Evolutionary conservation across 2,329 filamentous ascomycete genomes (phyloP).

Genomic region (Xylariaceae sp.): DNA sequence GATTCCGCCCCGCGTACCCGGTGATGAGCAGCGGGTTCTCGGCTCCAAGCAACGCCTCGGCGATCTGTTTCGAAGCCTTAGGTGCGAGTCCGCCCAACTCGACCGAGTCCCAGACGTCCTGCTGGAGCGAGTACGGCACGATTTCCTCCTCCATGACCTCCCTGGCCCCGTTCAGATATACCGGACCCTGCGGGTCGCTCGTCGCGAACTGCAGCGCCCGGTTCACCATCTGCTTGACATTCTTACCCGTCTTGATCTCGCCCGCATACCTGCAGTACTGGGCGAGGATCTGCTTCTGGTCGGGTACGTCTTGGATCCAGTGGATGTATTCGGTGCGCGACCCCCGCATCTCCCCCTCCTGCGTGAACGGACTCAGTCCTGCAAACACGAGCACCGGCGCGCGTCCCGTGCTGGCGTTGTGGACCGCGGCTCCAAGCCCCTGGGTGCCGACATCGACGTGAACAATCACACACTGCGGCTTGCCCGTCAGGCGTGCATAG

Average conservation of each 20-base stretch:
- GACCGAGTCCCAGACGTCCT: constrained; percentile 71
- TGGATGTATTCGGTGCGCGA: constrained; percentile 84
- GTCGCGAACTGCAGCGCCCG: constrained; percentile 81
- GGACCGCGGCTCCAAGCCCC: constrained; percentile 74
- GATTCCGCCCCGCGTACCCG: constrained; percentile 72
- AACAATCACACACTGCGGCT: constrained; percentile 76
- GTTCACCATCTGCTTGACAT: constrained; percentile 88
- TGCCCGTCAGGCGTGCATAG: constrained; percentile 71
- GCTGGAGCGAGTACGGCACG: constrained; percentile 68
- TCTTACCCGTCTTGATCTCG: constrained; percentile 82
- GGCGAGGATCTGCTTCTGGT: constrained; percentile 77
- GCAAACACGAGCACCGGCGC: constrained; percentile 79
- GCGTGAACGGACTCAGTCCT: constrained; percentile 74
- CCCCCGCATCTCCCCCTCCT: constrained; percentile 76
- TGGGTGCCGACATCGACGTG: constrained; percentile 85
- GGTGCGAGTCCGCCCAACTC: constrained; percentile 63
- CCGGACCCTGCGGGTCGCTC: constrained; percentile 76
- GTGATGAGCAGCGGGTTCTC: constrained; percentile 70
- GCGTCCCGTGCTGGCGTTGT: constrained; percentile 76
- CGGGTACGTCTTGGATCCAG: constrained; percentile 83
- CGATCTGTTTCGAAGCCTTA: constrained; percentile 59
- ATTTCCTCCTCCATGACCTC: constrained; percentile 89
- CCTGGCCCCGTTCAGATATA: constrained; percentile 76
- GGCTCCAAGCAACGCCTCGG: constrained; percentile 64
- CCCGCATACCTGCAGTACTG: constrained; percentile 86